Percentiles rank a stretch among this genome's conserved stretches.
Conservation (phyloP, 1,284 basidiomycete species). For the Termitomyces sp. region DNA sequence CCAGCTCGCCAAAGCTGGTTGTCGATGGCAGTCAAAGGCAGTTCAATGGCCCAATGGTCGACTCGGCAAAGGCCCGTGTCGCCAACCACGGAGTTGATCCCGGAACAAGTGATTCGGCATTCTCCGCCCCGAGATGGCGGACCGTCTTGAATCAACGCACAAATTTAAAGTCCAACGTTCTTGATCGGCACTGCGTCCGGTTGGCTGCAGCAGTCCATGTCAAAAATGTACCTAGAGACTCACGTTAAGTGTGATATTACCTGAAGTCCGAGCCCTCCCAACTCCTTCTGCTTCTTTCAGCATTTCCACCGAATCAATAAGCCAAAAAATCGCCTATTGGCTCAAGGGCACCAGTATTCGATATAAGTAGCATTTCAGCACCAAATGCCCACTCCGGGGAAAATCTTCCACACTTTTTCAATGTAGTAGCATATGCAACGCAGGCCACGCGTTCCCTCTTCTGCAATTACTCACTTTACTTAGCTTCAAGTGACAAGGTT, state of each 20-base stretch:
- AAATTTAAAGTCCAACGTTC: neutral
- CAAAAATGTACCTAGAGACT: neutral
- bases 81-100: constrained; percentile 4
- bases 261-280: neutral
- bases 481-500: too few relatives aligned
- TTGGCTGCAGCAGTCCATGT: neutral
- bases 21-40: neutral
- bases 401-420: neutral
- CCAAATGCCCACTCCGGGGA: neutral
- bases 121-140: neutral
- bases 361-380: neutral
- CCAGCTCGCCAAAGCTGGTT: neutral
- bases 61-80: neutral
- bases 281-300: neutral
- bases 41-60: neutral
- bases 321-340: neutral
- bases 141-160: neutral
- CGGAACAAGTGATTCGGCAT: constrained; percentile 7
- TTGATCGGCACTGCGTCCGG: neutral
- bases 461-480: too few relatives aligned
- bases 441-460: neutral
- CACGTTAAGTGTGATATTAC: neutral
- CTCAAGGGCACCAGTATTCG: neutral
- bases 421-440: neutral
- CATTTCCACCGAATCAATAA: neutral